These are phyloP conservation scores for Suhomyces tanzawaensis DNA, from an alignment of 805 yeast genomes.

Conservation along the genomic window DNA sequence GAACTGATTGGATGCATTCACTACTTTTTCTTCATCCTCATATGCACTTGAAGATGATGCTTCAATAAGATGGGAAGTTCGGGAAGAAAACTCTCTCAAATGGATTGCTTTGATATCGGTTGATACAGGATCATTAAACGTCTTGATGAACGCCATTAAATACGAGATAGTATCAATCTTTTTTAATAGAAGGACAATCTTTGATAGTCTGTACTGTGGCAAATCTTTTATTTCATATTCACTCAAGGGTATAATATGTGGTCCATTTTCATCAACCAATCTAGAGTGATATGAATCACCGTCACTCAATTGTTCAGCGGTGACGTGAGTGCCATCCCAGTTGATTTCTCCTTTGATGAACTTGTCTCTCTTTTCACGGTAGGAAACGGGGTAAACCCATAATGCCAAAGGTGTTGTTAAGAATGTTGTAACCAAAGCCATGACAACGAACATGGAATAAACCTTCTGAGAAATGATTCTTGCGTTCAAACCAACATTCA, in stretches of 20 bases:
- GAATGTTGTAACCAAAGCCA: constrained; percentile 79
- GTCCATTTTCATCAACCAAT: background rate
- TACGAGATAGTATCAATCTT: constrained; percentile 33
- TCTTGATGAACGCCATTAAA: constrained; percentile 32
- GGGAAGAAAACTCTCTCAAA: constrained; percentile 57
- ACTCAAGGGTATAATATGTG: constrained; percentile 6
- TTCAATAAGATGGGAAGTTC: constrained; percentile 68
- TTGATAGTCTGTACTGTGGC: constrained; percentile 19
- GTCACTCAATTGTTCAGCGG: constrained; percentile 4
- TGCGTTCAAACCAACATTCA: constrained; percentile 71
- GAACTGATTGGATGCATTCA: constrained; percentile 16
- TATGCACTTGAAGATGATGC: constrained; percentile 45
- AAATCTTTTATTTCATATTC: constrained; percentile 15
- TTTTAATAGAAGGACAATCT: constrained; percentile 26
- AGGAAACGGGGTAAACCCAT: constrained; percentile 57
- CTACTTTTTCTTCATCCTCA: constrained; percentile 13
- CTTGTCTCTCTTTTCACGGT: constrained; percentile 50
- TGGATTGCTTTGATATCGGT: constrained; percentile 50
- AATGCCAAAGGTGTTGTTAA: constrained; percentile 75
- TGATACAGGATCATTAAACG: constrained; percentile 18
- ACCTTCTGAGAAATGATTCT: constrained; percentile 62
- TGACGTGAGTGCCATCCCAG: constrained; percentile 24
- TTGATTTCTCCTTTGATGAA: constrained; percentile 23
- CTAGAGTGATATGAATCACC: constrained; percentile 6
- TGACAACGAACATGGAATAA: constrained; percentile 77